These are phyloP conservation scores for Tricholoma furcatifolium DNA, from an alignment of 768 basidiomycete species.

Conservation along the genomic window DNA sequence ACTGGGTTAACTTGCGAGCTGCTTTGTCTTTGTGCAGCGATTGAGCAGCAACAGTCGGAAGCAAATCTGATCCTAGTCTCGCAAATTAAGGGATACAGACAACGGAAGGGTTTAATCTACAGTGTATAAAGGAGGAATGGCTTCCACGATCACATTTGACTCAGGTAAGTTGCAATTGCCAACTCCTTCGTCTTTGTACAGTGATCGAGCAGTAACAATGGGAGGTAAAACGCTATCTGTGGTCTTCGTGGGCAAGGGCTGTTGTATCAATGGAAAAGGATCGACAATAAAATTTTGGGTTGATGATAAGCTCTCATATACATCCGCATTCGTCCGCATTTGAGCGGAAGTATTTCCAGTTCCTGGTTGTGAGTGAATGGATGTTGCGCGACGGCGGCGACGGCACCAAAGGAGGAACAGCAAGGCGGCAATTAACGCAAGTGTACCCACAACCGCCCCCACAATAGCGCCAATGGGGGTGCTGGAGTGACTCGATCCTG, in stretches of 20 bases:
- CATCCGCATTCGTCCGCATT: background rate
- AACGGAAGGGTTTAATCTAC: background rate
- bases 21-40: too few species aligned
- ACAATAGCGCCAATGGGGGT: conserved; percentile 11
- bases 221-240: background rate
- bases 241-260: background rate
- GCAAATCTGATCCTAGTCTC: too few species aligned
- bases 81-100: too few species aligned
- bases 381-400: background rate
- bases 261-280: background rate
- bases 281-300: background rate
- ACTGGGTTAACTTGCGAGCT: too few species aligned
- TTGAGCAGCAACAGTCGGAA: too few species aligned
- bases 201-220: background rate
- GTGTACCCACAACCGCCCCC: conserved; percentile 10
- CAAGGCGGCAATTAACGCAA: background rate
- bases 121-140: background rate
- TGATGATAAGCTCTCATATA: background rate
- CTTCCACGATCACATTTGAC: background rate
- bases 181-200: conserved; percentile 9
- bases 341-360: background rate
- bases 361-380: background rate
- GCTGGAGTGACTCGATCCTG: background rate
- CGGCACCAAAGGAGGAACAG: conserved; percentile 5
- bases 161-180: background rate